Base-by-base conservation (phyloP, 2,329 filamentous ascomycete species). In the Sphaerulina musiva region DNA sequence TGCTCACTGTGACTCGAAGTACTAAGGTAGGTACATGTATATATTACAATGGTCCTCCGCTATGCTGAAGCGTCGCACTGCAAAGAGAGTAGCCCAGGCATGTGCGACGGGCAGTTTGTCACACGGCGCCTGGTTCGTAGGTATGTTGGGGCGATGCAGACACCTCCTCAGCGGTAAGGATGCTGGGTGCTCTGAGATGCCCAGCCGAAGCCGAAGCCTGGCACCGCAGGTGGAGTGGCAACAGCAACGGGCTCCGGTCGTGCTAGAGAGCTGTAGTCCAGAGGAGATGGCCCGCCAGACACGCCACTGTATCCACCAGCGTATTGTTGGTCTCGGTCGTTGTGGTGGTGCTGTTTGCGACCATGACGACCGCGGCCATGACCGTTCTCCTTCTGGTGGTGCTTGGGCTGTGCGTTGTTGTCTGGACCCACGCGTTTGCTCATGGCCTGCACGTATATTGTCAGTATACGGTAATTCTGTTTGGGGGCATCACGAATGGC, bases 171-270 rank as follows among this genome's bases (percentile, higher is more conserved):
- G 5, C 57, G 52, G 48, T 58, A 59, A 43, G 55, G 38, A 32
- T 55, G 57, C 36, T 55, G 54, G 17, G 51, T 59, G 17, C 43
- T 29, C 14, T 54, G 57, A 6, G 51, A 45, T 8, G 49, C 48
- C 40, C 70, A 59, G 48, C 62, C 67, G 53, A 70, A 72, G 0
- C 71, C 71, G 51, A 73, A 73, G 7, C 65, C 66, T 20, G 71
- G 71, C 34, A 73, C 70, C 14, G 70, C 66, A 5, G 71, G 71
- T 29, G 70, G 70, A 38, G 69, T 70, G 39, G 68, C 68, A 20
- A 73, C 66, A 43, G 69, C 68, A 3, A 70, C 68, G 29, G 69
- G 70, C 59, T 71, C 69, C 17, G 68, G 70, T 39, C 66, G 54
- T 20, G 59, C 59, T 43, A 66, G 64, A 8, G 60, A 61, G 23